phyloP scores from a whole-genome alignment of 108 stramenopile genomes.

The Skeletonema costatum region DNA sequence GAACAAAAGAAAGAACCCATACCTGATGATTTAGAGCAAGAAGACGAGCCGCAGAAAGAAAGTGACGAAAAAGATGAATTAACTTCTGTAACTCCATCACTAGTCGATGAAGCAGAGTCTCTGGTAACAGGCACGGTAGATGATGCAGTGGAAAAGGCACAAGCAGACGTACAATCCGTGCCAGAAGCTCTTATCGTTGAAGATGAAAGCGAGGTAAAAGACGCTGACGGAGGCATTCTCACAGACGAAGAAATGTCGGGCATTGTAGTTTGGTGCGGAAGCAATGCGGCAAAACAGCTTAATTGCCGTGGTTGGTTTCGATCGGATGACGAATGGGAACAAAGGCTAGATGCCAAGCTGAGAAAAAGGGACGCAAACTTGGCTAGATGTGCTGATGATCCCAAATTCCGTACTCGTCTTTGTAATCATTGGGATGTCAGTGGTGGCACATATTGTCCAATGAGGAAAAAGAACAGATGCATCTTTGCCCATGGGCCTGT shows the following conservation, averaged over 20 bases:
- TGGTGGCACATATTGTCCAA: slow-evolving; percentile 84
- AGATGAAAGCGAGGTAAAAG: slow-evolving; percentile 3
- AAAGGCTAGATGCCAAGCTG: slow-evolving; percentile 60
- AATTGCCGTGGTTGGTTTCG: slow-evolving; percentile 86
- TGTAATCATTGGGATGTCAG: slow-evolving; percentile 92
- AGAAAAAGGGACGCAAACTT: slow-evolving; percentile 74
- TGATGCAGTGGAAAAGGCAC: not conserved
- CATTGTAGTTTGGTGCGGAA: slow-evolving; percentile 84
- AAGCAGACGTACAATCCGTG: not conserved
- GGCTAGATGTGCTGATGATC: slow-evolving; percentile 79
- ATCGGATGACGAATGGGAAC: slow-evolving; percentile 84
- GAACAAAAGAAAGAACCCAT: slow-evolving; percentile 28
- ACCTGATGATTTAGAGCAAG: slow-evolving; percentile 17
- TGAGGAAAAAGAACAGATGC: slow-evolving; percentile 91
- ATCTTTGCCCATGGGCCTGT: slow-evolving; percentile 95
- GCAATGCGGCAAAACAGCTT: slow-evolving; percentile 69
- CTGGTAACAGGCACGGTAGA: not conserved
- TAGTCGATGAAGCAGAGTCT: slow-evolving; percentile 18
- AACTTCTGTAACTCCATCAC: not conserved
- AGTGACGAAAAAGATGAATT: not conserved
- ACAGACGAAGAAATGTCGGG: slow-evolving; percentile 61
- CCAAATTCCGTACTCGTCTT: slow-evolving; percentile 92
- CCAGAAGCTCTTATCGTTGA: not conserved
- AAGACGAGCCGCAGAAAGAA: slow-evolving; percentile 11
- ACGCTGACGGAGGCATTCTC: slow-evolving; percentile 37